Conservation (phyloP, 345 rosid genomes). For the Pugionium dolabratum region DNA sequence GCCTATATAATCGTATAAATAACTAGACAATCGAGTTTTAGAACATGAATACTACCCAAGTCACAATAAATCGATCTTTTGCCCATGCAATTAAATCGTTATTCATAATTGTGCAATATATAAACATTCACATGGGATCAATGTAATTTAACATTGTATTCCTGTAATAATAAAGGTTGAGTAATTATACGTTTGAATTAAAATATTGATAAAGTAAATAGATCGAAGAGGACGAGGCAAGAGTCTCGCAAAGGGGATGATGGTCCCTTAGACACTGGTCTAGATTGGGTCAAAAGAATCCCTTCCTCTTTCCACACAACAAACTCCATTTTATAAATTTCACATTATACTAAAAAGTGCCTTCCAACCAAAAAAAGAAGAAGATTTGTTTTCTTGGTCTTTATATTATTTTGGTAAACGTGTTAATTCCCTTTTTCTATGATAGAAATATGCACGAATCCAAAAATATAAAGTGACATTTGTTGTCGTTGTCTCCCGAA, state of each 20-base stretch:
- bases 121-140: not conserved
- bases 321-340: constrained; percentile 31
- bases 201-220: not conserved
- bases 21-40: too few species aligned
- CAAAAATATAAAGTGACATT: constrained; percentile 27
- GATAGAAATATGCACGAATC: constrained; percentile 5
- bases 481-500: constrained; percentile 34
- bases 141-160: not conserved
- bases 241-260: constrained; percentile 3
- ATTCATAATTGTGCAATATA: too few species aligned
- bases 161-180: not conserved
- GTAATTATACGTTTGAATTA: constrained; percentile 4
- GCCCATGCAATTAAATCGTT: too few species aligned
- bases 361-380: constrained; percentile 2
- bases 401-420: constrained; percentile 30
- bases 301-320: constrained; percentile 37
- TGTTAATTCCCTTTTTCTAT: constrained; percentile 28
- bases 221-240: constrained; percentile 18
- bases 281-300: constrained; percentile 58
- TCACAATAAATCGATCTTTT: too few species aligned
- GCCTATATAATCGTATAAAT: too few species aligned
- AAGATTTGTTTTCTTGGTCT: constrained; percentile 21
- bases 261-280: constrained; percentile 54
- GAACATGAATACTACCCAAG: too few species aligned
- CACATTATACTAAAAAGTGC: constrained; percentile 40